Conservation (phyloP, 2,329 filamentous ascomycete species). For the Emergomyces orientalis region DNA sequence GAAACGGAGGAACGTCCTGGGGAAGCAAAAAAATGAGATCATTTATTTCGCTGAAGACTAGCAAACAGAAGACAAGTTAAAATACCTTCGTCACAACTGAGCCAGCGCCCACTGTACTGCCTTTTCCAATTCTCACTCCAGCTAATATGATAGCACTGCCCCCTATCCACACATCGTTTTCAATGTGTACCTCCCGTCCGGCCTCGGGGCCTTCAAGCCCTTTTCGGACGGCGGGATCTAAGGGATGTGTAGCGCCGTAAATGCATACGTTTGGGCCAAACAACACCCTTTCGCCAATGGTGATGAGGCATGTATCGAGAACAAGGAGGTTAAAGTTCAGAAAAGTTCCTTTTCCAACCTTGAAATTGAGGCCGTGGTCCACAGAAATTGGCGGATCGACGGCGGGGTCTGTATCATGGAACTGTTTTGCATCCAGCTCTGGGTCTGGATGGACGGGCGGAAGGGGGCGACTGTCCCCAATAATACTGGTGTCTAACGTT, state of each 20-base stretch:
- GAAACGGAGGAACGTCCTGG: slow-evolving; percentile 34
- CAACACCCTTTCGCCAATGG: slow-evolving; percentile 65
- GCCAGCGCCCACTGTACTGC: slow-evolving; percentile 64
- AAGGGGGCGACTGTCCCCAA: slow-evolving; percentile 52
- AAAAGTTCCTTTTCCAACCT: slow-evolving; percentile 60
- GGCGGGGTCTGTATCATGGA: slow-evolving; percentile 55
- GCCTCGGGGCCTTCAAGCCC: slow-evolving; percentile 64
- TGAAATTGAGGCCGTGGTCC: slow-evolving; percentile 70
- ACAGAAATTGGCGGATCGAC: slow-evolving; percentile 60
- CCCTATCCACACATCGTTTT: slow-evolving; percentile 72
- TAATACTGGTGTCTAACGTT: slow-evolving; percentile 42
- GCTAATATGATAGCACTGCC: slow-evolving; percentile 62
- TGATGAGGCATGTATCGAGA: slow-evolving; percentile 65
- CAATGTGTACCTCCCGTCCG: slow-evolving; percentile 63
- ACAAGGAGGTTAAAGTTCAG: slow-evolving; percentile 67
- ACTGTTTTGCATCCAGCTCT: slow-evolving; percentile 55
- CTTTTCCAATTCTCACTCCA: slow-evolving; percentile 67
- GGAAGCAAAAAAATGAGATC: not conserved
- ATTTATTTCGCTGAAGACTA: not conserved
- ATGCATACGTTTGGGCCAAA: slow-evolving; percentile 69
- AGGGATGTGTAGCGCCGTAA: slow-evolving; percentile 64
- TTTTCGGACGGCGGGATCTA: slow-evolving; percentile 63
- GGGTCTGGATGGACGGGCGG: slow-evolving; percentile 49
- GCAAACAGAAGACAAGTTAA: not conserved
- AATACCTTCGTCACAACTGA: slow-evolving; percentile 67